Evolutionary conservation across 208 protist genomes (phyloP).

Genomic region (Vickermania spadyakhi): DNA sequence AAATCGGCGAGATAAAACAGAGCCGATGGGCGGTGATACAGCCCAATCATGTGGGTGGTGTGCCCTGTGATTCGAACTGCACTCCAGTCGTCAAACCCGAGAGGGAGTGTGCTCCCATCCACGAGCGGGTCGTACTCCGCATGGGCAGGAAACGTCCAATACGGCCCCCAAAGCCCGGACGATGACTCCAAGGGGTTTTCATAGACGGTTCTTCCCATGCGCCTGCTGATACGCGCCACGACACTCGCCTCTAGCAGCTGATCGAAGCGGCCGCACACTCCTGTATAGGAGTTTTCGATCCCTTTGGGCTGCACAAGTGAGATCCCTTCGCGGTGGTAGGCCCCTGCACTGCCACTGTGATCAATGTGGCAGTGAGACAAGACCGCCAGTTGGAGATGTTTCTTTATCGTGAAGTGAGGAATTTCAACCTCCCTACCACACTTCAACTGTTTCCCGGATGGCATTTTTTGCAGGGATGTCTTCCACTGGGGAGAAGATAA

Average conservation of each 20-base stretch:
- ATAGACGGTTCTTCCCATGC: conserved; percentile 12
- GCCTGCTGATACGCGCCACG: conserved; percentile 14
- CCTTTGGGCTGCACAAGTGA: conserved; percentile 14
- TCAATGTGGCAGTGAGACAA: conserved; percentile 37
- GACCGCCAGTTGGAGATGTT: conserved; percentile 24
- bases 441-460: too few species aligned
- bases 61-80: conserved; percentile 34
- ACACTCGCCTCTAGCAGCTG: conserved; percentile 24
- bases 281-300: conserved; percentile 20
- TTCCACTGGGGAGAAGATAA: conserved; percentile 4
- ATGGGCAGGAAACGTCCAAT: conserved; percentile 15
- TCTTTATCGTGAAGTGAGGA: conserved; percentile 13
- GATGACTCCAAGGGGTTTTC: conserved; percentile 26
- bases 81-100: conserved; percentile 35
- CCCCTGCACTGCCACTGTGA: conserved; percentile 23
- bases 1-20: conserved; percentile 35
- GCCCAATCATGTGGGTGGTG: conserved; percentile 39
- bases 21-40: conserved; percentile 31
- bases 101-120: conserved; percentile 23
- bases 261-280: conserved; percentile 7
- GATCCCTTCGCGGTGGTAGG: conserved; percentile 17
- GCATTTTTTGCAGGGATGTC: neutral
- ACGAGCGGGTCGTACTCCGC: conserved; percentile 5
- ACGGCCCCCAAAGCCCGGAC: conserved; percentile 19
- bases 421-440: neutral